Conservation (phyloP, 441 rosid species). For the Adansonia grandidieri region DNA sequence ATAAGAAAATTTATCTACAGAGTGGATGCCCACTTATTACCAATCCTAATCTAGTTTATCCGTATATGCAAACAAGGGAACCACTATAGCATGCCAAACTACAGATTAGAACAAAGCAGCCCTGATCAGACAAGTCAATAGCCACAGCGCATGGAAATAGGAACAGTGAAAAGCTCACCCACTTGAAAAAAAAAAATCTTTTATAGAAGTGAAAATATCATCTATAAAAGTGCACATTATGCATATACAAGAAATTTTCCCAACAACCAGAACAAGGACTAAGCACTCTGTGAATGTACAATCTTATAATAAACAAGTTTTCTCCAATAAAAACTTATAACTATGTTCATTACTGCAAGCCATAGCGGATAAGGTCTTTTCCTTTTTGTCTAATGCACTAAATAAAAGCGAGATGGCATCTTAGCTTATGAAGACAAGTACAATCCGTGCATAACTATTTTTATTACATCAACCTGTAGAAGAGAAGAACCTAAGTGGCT, state of each 20-base stretch:
- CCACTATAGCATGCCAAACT: neutral
- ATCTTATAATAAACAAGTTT: neutral
- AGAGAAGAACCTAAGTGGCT: neutral
- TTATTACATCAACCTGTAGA: neutral
- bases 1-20: neutral
- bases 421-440: neutral
- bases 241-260: neutral
- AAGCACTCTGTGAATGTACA: neutral
- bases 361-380: neutral
- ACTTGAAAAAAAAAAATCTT: neutral
- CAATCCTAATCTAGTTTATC: constrained; percentile 11
- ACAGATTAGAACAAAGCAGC: constrained; percentile 4
- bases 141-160: neutral
- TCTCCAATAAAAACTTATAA: neutral
- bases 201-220: neutral
- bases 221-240: constrained; percentile 1
- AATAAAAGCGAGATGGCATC: neutral
- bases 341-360: neutral
- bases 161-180: neutral
- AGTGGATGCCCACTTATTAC: neutral
- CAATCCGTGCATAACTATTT: neutral
- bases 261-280: neutral
- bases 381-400: neutral
- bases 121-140: constrained; percentile 7
- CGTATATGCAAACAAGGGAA: neutral